A percentile compares a stretch with the other conserved stretches of the same genome.
Evolutionary conservation across 106 monocot genomes (phyloP).

Genomic region (Dendrobium nobile): DNA sequence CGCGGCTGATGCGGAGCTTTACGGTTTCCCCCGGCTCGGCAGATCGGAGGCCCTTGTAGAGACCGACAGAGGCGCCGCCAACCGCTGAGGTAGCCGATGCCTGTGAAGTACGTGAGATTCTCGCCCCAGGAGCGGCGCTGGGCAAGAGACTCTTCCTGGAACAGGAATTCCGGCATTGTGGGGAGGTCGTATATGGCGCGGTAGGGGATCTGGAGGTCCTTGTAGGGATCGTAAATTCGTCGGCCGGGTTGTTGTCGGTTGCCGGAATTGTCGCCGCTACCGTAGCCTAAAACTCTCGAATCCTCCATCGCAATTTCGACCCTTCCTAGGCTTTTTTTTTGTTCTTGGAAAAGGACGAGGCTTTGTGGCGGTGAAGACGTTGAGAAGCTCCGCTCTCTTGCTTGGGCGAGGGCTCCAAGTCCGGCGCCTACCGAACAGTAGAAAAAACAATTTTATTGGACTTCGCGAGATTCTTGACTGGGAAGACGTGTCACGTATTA

Average conservation of each 20-base stretch:
- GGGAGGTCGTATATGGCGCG: conserved; percentile 55
- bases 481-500: no score
- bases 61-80: conserved; percentile 55
- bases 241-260: conserved; percentile 20
- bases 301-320: conserved; percentile 21
- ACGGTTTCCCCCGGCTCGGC: conserved; percentile 54
- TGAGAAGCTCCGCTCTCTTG: background rate
- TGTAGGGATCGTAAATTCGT: conserved; percentile 67
- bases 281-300: conserved; percentile 15
- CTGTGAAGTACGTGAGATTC: conserved; percentile 91
- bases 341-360: background rate
- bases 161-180: conserved; percentile 82
- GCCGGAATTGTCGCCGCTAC: conserved; percentile 13
- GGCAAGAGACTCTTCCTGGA: conserved; percentile 69
- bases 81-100: conserved; percentile 62
- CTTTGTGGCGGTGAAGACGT: background rate
- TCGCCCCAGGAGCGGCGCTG: conserved; percentile 87
- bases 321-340: background rate
- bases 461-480: no score
- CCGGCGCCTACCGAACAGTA: no score
- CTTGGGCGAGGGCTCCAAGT: background rate
- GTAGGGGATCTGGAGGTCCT: conserved; percentile 68
- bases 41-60: conserved; percentile 29
- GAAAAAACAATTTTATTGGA: no score
- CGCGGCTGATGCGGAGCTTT: conserved; percentile 58